These are phyloP conservation scores for Lipomyces chichibuensis DNA, from an alignment of 805 yeast species.

Conservation along the genomic window DNA sequence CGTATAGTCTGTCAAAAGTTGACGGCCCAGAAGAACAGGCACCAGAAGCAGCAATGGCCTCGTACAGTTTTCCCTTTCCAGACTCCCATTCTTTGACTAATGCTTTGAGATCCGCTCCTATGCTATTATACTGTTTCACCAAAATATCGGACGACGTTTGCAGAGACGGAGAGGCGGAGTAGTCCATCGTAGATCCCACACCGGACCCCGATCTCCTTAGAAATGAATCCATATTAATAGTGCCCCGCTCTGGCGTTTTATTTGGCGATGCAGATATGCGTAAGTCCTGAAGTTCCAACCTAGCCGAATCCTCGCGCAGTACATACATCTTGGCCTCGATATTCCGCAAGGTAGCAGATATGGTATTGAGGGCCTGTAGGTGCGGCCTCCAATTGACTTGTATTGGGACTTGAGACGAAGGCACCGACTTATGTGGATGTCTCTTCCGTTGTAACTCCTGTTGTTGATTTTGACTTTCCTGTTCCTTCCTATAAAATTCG, in stretches of 20 bases:
- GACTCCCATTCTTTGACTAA: slow-evolving; percentile 33
- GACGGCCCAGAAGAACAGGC: neutral
- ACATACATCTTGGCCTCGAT: slow-evolving; percentile 34
- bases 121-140: slow-evolving; percentile 29
- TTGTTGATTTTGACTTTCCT: slow-evolving; percentile 3
- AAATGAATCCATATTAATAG: slow-evolving; percentile 11
- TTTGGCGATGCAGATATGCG: neutral
- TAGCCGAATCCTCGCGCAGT: slow-evolving; percentile 30
- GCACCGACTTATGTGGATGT: neutral
- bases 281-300: slow-evolving; percentile 18
- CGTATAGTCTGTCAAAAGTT: neutral
- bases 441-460: slow-evolving; percentile 1
- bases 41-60: slow-evolving; percentile 13
- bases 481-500: slow-evolving; percentile 15
- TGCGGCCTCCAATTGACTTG: slow-evolving; percentile 25
- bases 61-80: slow-evolving; percentile 24
- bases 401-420: neutral
- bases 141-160: slow-evolving; percentile 15
- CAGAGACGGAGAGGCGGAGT: slow-evolving; percentile 2
- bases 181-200: neutral
- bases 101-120: slow-evolving; percentile 29
- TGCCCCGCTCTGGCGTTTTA: neutral
- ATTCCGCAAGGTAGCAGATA: slow-evolving; percentile 30
- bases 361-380: slow-evolving; percentile 20
- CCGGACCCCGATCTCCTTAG: slow-evolving; percentile 16